phyloP scores from a whole-genome alignment of 2,329 filamentous ascomycete genomes.

The Clarireedia hainanense region DNA sequence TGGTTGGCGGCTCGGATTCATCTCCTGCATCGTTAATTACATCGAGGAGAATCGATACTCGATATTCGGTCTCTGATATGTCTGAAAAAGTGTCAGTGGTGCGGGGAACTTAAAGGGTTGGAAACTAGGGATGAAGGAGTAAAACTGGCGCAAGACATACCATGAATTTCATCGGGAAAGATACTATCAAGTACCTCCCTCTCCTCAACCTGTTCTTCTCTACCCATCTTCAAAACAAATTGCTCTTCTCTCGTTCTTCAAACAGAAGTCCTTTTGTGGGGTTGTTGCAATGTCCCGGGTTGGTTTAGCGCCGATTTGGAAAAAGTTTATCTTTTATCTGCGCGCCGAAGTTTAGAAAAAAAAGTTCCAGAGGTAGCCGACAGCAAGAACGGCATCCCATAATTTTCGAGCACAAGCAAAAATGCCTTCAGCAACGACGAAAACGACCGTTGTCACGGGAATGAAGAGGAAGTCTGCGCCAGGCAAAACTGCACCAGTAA shows the following conservation, averaged over 20 bases:
- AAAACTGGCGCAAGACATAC: slow-evolving; percentile 36
- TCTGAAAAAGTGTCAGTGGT: slow-evolving; percentile 43
- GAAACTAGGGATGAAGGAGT: slow-evolving; percentile 4
- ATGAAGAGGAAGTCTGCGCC: slow-evolving; percentile 50
- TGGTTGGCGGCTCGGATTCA: slow-evolving; percentile 55
- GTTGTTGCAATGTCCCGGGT: slow-evolving; percentile 11
- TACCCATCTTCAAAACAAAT: slow-evolving; percentile 43
- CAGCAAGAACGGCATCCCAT: neutral
- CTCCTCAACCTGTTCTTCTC: slow-evolving; percentile 91
- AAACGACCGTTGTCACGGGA: slow-evolving; percentile 38
- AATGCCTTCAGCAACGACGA: slow-evolving; percentile 31
- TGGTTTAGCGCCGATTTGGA: slow-evolving; percentile 17
- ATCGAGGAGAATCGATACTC: slow-evolving; percentile 79
- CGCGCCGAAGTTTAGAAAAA: slow-evolving; percentile 10
- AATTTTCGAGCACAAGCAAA: slow-evolving; percentile 10
- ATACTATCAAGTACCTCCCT: slow-evolving; percentile 97
- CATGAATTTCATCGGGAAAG: slow-evolving; percentile 94
- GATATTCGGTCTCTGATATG: slow-evolving; percentile 82
- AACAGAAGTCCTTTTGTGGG: slow-evolving; percentile 3
- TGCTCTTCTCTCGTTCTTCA: neutral
- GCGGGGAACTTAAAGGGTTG: neutral
- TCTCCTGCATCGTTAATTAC: slow-evolving; percentile 58
- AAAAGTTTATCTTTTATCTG: slow-evolving; percentile 12
- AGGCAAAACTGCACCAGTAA: slow-evolving; percentile 36
- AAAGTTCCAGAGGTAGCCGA: slow-evolving; percentile 5